Percentiles rank a stretch among this genome's conserved stretches.
Conservation (phyloP, 2,329 filamentous ascomycete genomes). For the Neonectria neomacrospora region DNA sequence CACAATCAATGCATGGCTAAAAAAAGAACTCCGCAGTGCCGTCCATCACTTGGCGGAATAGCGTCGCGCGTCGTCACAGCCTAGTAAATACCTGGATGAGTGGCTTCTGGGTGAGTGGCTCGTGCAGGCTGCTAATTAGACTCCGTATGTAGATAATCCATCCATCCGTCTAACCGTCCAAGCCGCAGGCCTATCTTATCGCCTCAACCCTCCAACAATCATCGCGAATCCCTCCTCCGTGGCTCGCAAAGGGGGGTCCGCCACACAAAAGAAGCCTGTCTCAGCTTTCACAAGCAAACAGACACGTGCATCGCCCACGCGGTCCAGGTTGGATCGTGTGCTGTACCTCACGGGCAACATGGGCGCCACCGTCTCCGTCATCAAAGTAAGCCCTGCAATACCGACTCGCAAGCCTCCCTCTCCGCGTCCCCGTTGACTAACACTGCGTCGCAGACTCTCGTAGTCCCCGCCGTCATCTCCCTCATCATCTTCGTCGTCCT, state of each 20-base stretch:
- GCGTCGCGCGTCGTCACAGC: not conserved
- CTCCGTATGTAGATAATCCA: slow-evolving; percentile 18
- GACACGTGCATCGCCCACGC: not conserved
- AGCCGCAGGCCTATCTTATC: slow-evolving; percentile 13
- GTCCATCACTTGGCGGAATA: not conserved
- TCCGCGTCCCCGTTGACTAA: slow-evolving; percentile 22
- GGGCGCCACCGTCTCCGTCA: slow-evolving; percentile 49
- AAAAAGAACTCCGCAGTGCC: not conserved
- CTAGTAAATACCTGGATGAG: no score
- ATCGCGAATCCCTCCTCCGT: slow-evolving; percentile 13
- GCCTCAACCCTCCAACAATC: slow-evolving; percentile 6
- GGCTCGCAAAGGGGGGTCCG: slow-evolving; percentile 15
- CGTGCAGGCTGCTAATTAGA: not conserved
- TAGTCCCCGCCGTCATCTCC: slow-evolving; percentile 77
- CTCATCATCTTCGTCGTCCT: slow-evolving; percentile 74
- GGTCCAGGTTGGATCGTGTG: not conserved
- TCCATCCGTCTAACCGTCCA: not conserved
- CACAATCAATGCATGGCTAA: not conserved
- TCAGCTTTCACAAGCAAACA: not conserved
- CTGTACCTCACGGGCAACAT: slow-evolving; percentile 33
- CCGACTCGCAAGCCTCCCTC: slow-evolving; percentile 10
- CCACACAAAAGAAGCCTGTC: not conserved
- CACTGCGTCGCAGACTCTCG: slow-evolving; percentile 66
- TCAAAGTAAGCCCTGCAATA: slow-evolving; percentile 48
- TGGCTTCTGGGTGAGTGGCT: no score